Conservation (phyloP, 495 filamentous ascomycete genomes). For the Aspergillus diversus region DNA sequence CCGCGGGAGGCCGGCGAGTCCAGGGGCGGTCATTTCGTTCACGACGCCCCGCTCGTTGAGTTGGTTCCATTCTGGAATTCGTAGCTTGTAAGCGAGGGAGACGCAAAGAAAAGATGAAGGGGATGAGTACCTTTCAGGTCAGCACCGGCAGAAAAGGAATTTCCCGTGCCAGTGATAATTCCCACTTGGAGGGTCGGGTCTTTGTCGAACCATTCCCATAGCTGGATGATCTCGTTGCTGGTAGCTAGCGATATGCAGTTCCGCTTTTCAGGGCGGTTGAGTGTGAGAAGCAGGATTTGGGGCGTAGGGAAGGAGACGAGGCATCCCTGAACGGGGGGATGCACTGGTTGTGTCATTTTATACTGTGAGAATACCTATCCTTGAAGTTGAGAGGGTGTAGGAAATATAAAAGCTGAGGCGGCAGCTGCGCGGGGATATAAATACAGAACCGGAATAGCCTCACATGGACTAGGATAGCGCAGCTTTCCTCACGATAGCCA, state of each 20-base stretch:
- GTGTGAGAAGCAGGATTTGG: conserved; percentile 45
- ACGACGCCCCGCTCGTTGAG: conserved; percentile 40
- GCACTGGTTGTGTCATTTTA: conserved; percentile 22
- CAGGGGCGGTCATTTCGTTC: conserved; percentile 50
- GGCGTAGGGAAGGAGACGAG: conserved; percentile 46
- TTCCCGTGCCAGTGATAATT: conserved; percentile 58
- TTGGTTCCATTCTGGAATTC: conserved; percentile 43
- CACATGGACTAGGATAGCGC: not conserved
- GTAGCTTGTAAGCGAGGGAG: conserved; percentile 6
- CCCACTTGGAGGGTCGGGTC: conserved; percentile 55
- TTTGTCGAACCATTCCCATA: conserved; percentile 57
- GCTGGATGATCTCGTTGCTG: conserved; percentile 49
- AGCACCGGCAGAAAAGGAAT: conserved; percentile 61
- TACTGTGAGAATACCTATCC: not conserved
- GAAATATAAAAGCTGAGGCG: no score
- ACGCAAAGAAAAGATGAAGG: not conserved
- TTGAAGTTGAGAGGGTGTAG: no score
- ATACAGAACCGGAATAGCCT: not conserved
- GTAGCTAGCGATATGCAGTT: conserved; percentile 50
- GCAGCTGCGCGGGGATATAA: not conserved
- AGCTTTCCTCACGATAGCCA: no score
- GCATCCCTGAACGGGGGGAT: conserved; percentile 33
- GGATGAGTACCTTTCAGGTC: conserved; percentile 47
- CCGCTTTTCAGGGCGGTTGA: conserved; percentile 51
- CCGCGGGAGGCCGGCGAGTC: conserved; percentile 58